Conservation (phyloP, 2,329 filamentous ascomycete genomes). For the Microdochium paspali region DNA sequence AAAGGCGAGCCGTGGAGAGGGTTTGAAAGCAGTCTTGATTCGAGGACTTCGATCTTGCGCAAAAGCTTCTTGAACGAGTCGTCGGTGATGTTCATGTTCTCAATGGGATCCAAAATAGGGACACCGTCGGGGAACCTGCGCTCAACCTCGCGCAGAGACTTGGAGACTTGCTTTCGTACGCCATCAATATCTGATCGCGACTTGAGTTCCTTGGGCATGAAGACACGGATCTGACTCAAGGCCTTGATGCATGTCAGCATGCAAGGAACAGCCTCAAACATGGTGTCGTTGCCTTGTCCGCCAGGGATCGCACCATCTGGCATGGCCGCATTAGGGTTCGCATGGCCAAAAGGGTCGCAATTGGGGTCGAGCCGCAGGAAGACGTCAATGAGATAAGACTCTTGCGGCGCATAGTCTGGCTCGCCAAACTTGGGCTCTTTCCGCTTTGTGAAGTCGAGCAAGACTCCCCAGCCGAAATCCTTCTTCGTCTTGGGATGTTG, state of each 20-base stretch:
- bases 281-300: conserved; percentile 51
- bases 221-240: conserved; percentile 75
- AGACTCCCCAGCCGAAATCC: conserved; percentile 92
- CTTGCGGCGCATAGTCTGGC: conserved; percentile 62
- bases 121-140: conserved; percentile 88
- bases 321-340: conserved; percentile 34
- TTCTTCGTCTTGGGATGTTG: conserved; percentile 58
- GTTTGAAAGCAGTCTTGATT: conserved; percentile 80
- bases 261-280: conserved; percentile 78
- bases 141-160: conserved; percentile 67
- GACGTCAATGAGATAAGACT: conserved; percentile 77
- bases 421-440: conserved; percentile 56
- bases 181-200: conserved; percentile 55
- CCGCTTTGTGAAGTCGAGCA: conserved; percentile 64
- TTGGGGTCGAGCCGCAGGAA: conserved; percentile 52
- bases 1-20: conserved; percentile 86
- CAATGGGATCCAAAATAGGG: conserved; percentile 81
- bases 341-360: conserved; percentile 32
- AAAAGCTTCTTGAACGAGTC: conserved; percentile 89
- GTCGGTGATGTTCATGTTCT: conserved; percentile 92
- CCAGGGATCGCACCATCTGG: conserved; percentile 57
- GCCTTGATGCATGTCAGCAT: conserved; percentile 77
- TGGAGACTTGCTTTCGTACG: conserved; percentile 57
- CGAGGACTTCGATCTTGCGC: conserved; percentile 92
- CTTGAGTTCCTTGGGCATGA: conserved; percentile 69